Evolutionary conservation across 352 stramenopile species (phyloP).

Genomic region (Pythium grandisporangium): DNA sequence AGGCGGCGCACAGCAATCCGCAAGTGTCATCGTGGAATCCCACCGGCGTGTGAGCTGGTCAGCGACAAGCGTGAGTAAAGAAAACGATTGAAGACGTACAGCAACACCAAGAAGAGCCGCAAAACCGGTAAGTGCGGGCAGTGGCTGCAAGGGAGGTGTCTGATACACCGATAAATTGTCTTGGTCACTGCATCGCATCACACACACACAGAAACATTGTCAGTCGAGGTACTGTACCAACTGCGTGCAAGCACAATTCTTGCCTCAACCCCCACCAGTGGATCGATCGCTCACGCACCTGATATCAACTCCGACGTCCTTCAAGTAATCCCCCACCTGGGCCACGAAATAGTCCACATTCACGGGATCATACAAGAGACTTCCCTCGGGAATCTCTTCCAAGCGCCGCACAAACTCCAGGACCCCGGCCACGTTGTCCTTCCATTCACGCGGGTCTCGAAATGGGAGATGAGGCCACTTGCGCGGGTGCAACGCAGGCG

Average conservation of each 20-base stretch:
- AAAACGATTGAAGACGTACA: constrained; percentile 59
- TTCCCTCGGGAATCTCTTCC: constrained; percentile 35
- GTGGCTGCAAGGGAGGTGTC: constrained; percentile 21
- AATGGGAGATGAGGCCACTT: constrained; percentile 68
- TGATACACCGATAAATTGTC: too few species aligned
- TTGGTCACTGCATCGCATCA: not conserved
- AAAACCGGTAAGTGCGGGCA: too few species aligned
- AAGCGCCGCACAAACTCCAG: constrained; percentile 42
- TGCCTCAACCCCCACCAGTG: too few species aligned
- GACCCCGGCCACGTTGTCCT: constrained; percentile 18
- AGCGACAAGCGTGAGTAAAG: constrained; percentile 25
- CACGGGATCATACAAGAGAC: constrained; percentile 62
- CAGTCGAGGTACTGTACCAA: too few species aligned
- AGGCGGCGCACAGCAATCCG: too few species aligned
- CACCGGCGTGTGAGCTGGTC: too few species aligned
- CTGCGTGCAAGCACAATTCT: too few species aligned
- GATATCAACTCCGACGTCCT: constrained; percentile 12
- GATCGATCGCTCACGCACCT: too few species aligned
- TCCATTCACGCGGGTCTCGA: constrained; percentile 41
- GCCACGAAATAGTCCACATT: constrained; percentile 27
- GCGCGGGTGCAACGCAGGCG: constrained; percentile 32
- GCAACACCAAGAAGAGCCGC: constrained; percentile 41
- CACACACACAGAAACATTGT: constrained; percentile 2
- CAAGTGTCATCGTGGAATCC: too few species aligned
- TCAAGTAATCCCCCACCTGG: constrained; percentile 12